Evolutionary conservation across 306 rosid genomes (phyloP), one percentile per base, ranked within the genome.

Genomic region (Ceratonia siliqua): DNA sequence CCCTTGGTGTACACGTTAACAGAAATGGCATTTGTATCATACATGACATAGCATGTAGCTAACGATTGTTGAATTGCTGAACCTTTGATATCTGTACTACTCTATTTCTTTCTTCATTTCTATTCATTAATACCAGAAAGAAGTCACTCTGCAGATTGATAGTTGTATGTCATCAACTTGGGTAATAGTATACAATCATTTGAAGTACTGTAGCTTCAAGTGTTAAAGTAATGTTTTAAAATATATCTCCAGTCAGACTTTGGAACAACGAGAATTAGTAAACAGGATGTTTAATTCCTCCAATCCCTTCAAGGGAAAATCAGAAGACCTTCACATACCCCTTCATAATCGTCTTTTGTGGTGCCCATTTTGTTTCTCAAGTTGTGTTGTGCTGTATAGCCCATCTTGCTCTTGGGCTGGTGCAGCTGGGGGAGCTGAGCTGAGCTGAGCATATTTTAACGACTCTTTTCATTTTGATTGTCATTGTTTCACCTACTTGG

Each of bases 1-100:
- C 54, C 41, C 52, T 62, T 56, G 53, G 66, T 57, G 76, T 45
- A 58, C 67, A 68, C 54, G 75, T 25, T 56, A 18, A 21, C 45
- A 21, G 32, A 39, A 20, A 28, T 46, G 77, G 7, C 17, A n/a
- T 41, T 24, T 14, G 21, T 70, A 17, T 68, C 56, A 32, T 73
- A 56, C 78, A 35, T 68, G 22, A 68, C 61, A 78, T 56, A 30
- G 67, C 39, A 14, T 41, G 3, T 57, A 4, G 14, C 11, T 41
- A 21, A 30, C 41, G 61, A 62, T 43, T 79, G 62, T 55, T 45
- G 64, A 28, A 22, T 45, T 62, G 42, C 61, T 39, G 30, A 39
- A 24, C 55, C 24, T 30, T 53, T 41, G 67, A 13, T 42, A n/a
- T 38, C 2, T 61, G 59, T 71, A 35, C 25, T 58, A 15, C 6